Base-by-base conservation (phyloP, 305 asterid species). In the Fraxinus greggii region DNA sequence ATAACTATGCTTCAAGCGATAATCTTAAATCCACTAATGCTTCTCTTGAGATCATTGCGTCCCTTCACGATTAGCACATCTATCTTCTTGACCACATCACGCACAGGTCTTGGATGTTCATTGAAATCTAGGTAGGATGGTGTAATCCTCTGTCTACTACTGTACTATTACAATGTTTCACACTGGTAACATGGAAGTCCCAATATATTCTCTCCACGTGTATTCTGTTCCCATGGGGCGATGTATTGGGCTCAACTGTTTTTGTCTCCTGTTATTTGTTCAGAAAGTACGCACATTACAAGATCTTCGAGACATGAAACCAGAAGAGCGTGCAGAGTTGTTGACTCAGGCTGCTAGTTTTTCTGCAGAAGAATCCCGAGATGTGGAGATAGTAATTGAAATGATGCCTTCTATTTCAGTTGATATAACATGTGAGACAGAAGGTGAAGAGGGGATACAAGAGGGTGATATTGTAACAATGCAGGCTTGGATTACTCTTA, bases 371-470 rank as follows among this genome's bases (percentile, higher is more conserved):
- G 95, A 97, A 84, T 82, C 94, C 84, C 92, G 87, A 77, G 99
- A 97, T 63, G 98, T 94, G 83, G 99, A 97, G 88, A 83, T 81
- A 82, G 98, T 93, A 75, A 97, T 97, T 8, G 93, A 97, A 86
- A 92, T 92, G 98, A 93, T 97, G 95, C 99, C 99, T 82, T 90
- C 95, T 31, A 88, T 97, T 86, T 84, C 94, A 76, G 72, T 97
- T 35, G 98, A 97, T 45, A 88, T 97, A 83, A 87, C 97, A 19
- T 96, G 97, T 56, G 99, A 93, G 87, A 97, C 99, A 4, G 99
- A 93, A 87, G 99, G 99, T 7, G 98, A 97, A 87, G 99, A 97
- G 80, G 99, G 99, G 72, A 90, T 97, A 79, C 99, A 97, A 86
- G 99, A 94, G 79, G 97, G 97, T 19, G 99, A 96, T 84, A 87